These are phyloP conservation scores for Pleurotus citrinopileatus DNA, from an alignment of 768 basidiomycete species.

Conservation along the genomic window DNA sequence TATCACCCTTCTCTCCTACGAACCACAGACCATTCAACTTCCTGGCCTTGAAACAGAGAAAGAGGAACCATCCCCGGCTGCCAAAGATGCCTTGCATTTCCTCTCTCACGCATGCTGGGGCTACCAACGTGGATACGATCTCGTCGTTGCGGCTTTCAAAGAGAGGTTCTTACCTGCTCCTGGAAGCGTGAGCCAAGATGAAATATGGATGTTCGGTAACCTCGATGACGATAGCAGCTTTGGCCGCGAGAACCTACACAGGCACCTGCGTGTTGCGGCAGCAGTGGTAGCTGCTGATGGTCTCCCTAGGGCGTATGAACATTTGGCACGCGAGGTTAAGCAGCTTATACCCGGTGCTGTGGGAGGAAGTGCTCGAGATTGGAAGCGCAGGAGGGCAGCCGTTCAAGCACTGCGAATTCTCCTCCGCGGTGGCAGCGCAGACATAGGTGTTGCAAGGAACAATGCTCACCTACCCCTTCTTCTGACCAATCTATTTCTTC, in stretches of 20 bases:
- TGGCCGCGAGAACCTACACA: constrained; percentile 1
- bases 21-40: neutral
- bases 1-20: constrained; percentile 10
- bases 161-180: constrained; percentile 4
- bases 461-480: constrained; percentile 11
- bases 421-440: constrained; percentile 14
- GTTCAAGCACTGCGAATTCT: constrained; percentile 16
- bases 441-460: constrained; percentile 11
- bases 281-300: constrained; percentile 20
- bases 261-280: constrained; percentile 11
- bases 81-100: constrained; percentile 14
- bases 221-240: constrained; percentile 12
- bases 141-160: constrained; percentile 15
- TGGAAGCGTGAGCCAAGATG: constrained; percentile 3
- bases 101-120: constrained; percentile 17
- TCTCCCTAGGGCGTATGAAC: constrained; percentile 8
- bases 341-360: constrained; percentile 11
- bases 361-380: neutral
- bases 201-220: constrained; percentile 15
- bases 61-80: constrained; percentile 4
- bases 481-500: constrained; percentile 12
- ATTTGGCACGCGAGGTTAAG: constrained; percentile 9
- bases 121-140: constrained; percentile 15
- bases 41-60: neutral
- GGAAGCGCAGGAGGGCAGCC: constrained; percentile 8